A percentile compares a stretch with the other conserved stretches of the same genome.
phyloP scores from a whole-genome alignment of 1,284 basidiomycete species.

The Clitocybe nebularis region DNA sequence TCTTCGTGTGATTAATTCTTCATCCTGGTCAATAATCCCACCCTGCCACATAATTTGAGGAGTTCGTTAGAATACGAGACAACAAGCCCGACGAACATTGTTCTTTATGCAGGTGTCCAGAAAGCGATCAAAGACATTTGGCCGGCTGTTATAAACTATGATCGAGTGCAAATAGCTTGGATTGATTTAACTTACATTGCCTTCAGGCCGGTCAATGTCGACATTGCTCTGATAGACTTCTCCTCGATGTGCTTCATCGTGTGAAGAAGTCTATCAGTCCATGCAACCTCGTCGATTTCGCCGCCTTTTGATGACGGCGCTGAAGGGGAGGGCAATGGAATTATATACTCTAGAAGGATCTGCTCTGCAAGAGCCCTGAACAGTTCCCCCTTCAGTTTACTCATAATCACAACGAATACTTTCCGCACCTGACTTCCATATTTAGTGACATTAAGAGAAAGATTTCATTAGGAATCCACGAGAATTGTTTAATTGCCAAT shows the following conservation, averaged over 20 bases:
- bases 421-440: slow-evolving; percentile 54
- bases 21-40: slow-evolving; percentile 79
- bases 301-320: slow-evolving; percentile 47
- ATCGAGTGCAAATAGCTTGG: slow-evolving; percentile 2
- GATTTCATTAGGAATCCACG: slow-evolving; percentile 89
- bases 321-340: slow-evolving; percentile 68
- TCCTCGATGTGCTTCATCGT: slow-evolving; percentile 74
- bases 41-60: slow-evolving; percentile 46
- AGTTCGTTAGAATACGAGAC: slow-evolving; percentile 1
- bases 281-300: slow-evolving; percentile 73
- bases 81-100: slow-evolving; percentile 82
- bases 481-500: slow-evolving; percentile 76
- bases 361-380: slow-evolving; percentile 62
- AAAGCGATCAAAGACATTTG: slow-evolving; percentile 61
- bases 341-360: slow-evolving; percentile 69
- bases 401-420: background rate
- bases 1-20: slow-evolving; percentile 55
- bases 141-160: slow-evolving; percentile 41
- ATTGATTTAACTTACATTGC: slow-evolving; percentile 39
- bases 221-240: slow-evolving; percentile 50
- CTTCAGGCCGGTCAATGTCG: slow-evolving; percentile 63
- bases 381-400: no score
- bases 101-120: slow-evolving; percentile 70
- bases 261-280: slow-evolving; percentile 81
- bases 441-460: slow-evolving; percentile 50